phyloP scores from a whole-genome alignment of 2,329 filamentous ascomycete genomes.

The Thielaviopsis populi region DNA sequence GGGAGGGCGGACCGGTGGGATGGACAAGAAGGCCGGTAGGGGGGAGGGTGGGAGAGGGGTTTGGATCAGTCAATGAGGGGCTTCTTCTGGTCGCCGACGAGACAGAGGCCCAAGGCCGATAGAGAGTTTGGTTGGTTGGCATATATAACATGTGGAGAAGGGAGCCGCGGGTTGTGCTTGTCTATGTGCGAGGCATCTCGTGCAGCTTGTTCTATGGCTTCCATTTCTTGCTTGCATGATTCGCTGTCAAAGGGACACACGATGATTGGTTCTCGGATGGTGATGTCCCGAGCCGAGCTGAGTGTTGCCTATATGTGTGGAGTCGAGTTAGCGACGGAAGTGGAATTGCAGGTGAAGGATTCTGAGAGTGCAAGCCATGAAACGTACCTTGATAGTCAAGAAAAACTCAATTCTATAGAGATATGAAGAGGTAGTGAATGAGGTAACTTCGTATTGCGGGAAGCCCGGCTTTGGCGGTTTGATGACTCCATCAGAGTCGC shows the following conservation, averaged over 20 bases:
- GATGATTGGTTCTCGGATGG: conserved; percentile 79
- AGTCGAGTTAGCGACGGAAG: conserved; percentile 47
- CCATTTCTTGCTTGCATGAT: conserved; percentile 96
- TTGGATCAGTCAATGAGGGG: conserved; percentile 43
- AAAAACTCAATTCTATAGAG: conserved; percentile 99
- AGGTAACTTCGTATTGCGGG: conserved; percentile 72
- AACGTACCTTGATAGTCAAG: conserved; percentile 69
- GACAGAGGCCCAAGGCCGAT: conserved; percentile 45
- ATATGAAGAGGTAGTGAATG: conserved; percentile 85
- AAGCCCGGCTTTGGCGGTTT: conserved; percentile 74
- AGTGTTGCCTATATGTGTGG: conserved; percentile 32
- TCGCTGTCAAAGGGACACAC: conserved; percentile 93
- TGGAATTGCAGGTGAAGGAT: conserved; percentile 12
- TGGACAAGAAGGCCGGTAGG: neutral
- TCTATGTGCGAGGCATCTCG: conserved; percentile 83
- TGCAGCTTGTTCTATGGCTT: conserved; percentile 89
- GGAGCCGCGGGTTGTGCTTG: conserved; percentile 77
- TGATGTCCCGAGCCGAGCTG: conserved; percentile 75
- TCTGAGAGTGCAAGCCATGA: neutral
- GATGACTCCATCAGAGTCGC: conserved; percentile 77
- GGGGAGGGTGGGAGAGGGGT: neutral
- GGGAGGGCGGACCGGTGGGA: neutral
- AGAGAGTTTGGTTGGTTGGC: conserved; percentile 56
- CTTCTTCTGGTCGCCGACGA: conserved; percentile 49
- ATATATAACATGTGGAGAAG: conserved; percentile 72